Evolutionary conservation across 306 rosid genomes (phyloP).

Genomic region (Vigna unguiculata): DNA sequence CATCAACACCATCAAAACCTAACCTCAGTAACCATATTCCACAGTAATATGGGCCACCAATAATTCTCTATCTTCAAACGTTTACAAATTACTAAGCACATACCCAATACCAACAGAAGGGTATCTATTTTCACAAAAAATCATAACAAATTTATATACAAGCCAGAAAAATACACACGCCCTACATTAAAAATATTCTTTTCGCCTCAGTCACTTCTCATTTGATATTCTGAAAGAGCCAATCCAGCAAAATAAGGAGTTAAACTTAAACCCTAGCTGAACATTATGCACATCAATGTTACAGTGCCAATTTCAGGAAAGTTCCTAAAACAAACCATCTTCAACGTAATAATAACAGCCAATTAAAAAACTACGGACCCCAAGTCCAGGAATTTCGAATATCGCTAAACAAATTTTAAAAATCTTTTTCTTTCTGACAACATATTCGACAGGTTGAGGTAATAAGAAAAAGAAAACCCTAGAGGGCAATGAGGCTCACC

Average conservation of each 20-base stretch:
- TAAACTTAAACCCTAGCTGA: conserved; percentile 36
- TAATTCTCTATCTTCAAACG: not conserved
- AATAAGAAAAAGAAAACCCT: conserved; percentile 32
- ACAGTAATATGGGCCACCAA: not conserved
- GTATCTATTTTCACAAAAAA: not conserved
- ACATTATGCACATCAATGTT: conserved; percentile 16
- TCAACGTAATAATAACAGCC: not conserved
- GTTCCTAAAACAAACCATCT: not conserved
- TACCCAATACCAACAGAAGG: not conserved
- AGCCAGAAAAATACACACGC: not conserved
- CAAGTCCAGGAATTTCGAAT: conserved; percentile 7
- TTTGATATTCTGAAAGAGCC: not conserved
- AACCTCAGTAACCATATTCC: not conserved
- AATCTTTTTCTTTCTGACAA: not conserved
- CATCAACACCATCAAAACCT: not conserved
- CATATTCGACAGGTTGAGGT: not conserved
- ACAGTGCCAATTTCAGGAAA: not conserved
- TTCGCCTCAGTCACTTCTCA: not conserved
- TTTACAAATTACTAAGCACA: not conserved
- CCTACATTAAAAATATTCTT: not conserved
- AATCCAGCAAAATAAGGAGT: not conserved
- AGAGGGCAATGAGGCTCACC: conserved; percentile 52
- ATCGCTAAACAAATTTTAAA: not conserved
- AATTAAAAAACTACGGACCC: not conserved
- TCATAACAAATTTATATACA: not conserved